phyloP scores from a whole-genome alignment of 495 filamentous ascomycete genomes.

The Penicillium waksmanii region DNA sequence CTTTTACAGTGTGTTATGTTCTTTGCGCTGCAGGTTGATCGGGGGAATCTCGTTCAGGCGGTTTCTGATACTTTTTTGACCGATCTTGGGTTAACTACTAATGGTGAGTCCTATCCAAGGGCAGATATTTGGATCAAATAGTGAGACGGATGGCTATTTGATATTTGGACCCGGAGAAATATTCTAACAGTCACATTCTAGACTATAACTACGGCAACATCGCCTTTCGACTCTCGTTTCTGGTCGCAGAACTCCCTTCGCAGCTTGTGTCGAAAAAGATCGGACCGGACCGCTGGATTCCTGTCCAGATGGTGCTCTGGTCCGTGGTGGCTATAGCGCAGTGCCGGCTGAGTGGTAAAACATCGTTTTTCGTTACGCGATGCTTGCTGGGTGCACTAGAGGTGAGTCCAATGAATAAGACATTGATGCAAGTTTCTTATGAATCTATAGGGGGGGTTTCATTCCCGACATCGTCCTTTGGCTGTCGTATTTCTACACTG shows the following conservation, averaged over 20 bases:
- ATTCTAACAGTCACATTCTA: constrained; percentile 39
- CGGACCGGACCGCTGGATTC: constrained; percentile 32
- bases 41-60: constrained; percentile 59
- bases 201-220: constrained; percentile 29
- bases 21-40: constrained; percentile 60
- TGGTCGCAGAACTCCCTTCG: constrained; percentile 36
- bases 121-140: too few relatives aligned
- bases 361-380: constrained; percentile 64
- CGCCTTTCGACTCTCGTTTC: constrained; percentile 13
- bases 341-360: constrained; percentile 58
- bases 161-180: constrained; percentile 6
- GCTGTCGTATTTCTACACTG: constrained; percentile 71
- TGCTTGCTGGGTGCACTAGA: constrained; percentile 67
- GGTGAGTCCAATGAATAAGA: constrained; percentile 3
- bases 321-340: constrained; percentile 67
- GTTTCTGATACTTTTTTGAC: constrained; percentile 58
- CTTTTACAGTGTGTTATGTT: constrained; percentile 59
- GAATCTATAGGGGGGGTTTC: constrained; percentile 62
- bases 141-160: neutral
- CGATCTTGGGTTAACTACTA: constrained; percentile 55
- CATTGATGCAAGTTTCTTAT: neutral
- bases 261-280: constrained; percentile 15
- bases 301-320: constrained; percentile 72
- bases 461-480: constrained; percentile 58
- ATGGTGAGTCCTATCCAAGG: constrained; percentile 34